Percentiles rank a stretch among this genome's conserved stretches.
phyloP scores from a whole-genome alignment of 2,329 filamentous ascomycete genomes.

The Sporothrix globosa region DNA sequence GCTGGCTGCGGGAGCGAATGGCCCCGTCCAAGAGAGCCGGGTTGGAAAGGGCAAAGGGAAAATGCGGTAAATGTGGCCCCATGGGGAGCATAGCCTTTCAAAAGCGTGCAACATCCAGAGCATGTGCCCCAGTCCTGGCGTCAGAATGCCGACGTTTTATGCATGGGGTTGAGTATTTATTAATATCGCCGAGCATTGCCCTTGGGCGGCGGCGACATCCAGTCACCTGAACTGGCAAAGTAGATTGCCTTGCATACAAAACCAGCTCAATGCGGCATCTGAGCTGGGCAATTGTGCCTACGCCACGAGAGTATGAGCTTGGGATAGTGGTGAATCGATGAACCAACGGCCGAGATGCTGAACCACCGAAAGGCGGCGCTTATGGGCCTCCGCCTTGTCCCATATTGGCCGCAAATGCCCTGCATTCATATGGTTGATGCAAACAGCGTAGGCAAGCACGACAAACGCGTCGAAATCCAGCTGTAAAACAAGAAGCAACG shows the following conservation, averaged over 20 bases:
- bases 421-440: too few relatives aligned
- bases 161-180: too few relatives aligned
- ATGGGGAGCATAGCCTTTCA: neutral
- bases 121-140: neutral
- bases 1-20: neutral
- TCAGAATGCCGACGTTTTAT: neutral
- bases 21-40: neutral
- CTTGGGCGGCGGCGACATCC: neutral
- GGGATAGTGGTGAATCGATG: too few relatives aligned
- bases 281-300: too few relatives aligned
- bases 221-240: constrained; percentile 5
- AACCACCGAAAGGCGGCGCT: too few relatives aligned
- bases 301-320: too few relatives aligned
- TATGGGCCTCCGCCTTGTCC: too few relatives aligned
- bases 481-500: too few relatives aligned
- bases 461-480: too few relatives aligned
- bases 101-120: neutral
- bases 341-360: too few relatives aligned
- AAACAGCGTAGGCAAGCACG: too few relatives aligned
- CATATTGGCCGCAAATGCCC: too few relatives aligned
- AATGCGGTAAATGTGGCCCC: constrained; percentile 2
- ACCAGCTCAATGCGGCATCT: constrained; percentile 17
- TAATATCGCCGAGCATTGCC: constrained; percentile 1
- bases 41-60: neutral
- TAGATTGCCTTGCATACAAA: constrained; percentile 2